Evolutionary conservation across 169 alveolate species (phyloP), one percentile per base, ranked within the genome.

Genomic region (Plasmodium sp.): DNA sequence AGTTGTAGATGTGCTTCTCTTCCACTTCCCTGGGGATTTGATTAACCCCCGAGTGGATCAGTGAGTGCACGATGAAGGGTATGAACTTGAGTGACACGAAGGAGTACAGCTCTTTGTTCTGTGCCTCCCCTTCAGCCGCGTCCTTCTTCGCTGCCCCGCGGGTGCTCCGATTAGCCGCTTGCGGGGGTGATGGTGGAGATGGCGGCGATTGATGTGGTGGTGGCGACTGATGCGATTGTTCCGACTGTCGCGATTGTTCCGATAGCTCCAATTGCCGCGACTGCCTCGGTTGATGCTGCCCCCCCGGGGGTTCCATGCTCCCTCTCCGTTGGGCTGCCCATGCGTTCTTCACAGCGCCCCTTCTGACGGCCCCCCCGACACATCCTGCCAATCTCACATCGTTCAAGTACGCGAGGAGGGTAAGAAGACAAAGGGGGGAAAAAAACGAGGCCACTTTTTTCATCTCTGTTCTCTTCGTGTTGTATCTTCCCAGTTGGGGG

Each of bases 371-470:
- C n/a, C 58, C 56, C 22, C 43, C 36, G 18, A 67, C 56, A 34
- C 84, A 86, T 18, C 33, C 41, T 16, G 41, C 62, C 16, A 33
- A 33, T 75, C 54, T 54, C 62, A 54, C 51, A 75, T 36, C 7
- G 31, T 81, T 81, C n/a, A 81, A 18, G n/a, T 67, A 67, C 14
- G n/a, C 41, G 7, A 31, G 43, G 39, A 67, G 67, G 73, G 16
- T 16, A 27, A 81, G 7, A n/a, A 86, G 22, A 51, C 62, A 51
- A 36, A 86, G 51, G 72, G 48, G 56, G 33, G 56, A 18, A 45
- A 86, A 51, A 74, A 86, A 51, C 14, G 81, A 54, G 67, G 58
- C 48, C 71, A 86, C 45, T 34, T 86, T 86, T 84, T 77, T 86
- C 93, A 86, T 86, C 27, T 86, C 93, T 27, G 56, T 43, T 41